phyloP scores from a whole-genome alignment of 345 rosid species.

The Turnera subulata region DNA sequence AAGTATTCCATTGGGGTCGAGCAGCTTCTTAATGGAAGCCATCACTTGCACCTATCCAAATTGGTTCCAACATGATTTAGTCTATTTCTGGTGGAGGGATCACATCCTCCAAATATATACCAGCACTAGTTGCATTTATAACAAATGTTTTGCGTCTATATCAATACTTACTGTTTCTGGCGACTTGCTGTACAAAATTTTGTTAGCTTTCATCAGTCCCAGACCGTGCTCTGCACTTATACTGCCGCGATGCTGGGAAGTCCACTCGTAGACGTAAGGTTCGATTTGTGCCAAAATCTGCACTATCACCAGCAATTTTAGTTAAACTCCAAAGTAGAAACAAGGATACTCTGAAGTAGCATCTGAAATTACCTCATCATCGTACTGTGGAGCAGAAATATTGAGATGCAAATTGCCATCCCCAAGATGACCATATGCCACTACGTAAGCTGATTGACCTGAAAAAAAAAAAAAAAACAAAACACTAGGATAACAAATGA shows the following conservation, averaged over 20 bases:
- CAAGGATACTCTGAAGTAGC: neutral
- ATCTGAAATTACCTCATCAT: conserved; percentile 48
- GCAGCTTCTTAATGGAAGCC: conserved; percentile 70
- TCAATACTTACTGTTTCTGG: conserved; percentile 54
- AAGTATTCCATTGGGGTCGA: conserved; percentile 81
- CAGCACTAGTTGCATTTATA: neutral
- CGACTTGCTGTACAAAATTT: conserved; percentile 79
- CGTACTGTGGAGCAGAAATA: conserved; percentile 60
- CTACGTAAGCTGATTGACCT: conserved; percentile 70
- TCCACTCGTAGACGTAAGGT: conserved; percentile 94
- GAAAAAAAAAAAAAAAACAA: too few relatives aligned
- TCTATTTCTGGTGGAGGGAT: conserved; percentile 5
- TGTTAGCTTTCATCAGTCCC: conserved; percentile 90
- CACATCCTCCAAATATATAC: neutral
- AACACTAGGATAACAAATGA: too few relatives aligned
- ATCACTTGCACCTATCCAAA: conserved; percentile 58
- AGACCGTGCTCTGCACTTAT: conserved; percentile 97
- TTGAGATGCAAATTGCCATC: conserved; percentile 94
- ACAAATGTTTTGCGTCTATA: neutral
- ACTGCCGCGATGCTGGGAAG: conserved; percentile 81
- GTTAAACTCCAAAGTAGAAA: neutral
- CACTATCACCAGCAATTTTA: neutral
- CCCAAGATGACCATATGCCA: conserved; percentile 94
- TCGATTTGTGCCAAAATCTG: conserved; percentile 80
- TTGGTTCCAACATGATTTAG: conserved; percentile 9